Base-by-base conservation (phyloP, 345 rosid species). In the Hibiscus tridactylites region DNA sequence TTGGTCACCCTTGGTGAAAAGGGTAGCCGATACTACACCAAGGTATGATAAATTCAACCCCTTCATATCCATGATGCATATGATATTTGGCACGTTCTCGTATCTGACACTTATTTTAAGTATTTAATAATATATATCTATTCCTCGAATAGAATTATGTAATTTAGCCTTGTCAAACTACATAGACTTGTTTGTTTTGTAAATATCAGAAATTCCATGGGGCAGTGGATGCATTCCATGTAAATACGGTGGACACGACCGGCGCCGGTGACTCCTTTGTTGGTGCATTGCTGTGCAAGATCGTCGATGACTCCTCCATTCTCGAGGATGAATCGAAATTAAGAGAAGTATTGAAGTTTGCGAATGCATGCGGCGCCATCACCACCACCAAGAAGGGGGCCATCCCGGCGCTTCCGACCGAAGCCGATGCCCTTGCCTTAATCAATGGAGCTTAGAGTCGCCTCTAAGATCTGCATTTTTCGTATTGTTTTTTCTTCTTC, bases 191-290 rank as follows among this genome's bases (percentile, higher is more conserved):
- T 49, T 3, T 49, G 16, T 12, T 12, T 49, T 13, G 4, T 4
- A 49, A 47, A 73, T 77, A 35, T 9, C 79, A 95, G 98, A 49
- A 80, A 47, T 95, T 92, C 88, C 86, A 70, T 42, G 99, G 99
- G 59, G 31, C 84, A 10, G 99, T 95, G 73, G 91, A 86, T 37
- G 89, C 84, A 29, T 95, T 90, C 83, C 94, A 79, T 74, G 98
- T 92, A 46, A 73, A 90, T 0, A 61, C 99, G 0, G 84, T 95
- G 11, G 99, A 95, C 75, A 92, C 99, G 71, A 95, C 99, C 1
- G 98, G 99, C 53, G 99, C 99, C 28, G 99, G 99, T 52, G 99
- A 95, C 78, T 75, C 99, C n/a, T 95, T 88, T 65, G 88, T 95
- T 1, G 99, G 99, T 46, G 97, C 99, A 17, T 82, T 95, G 64